These are phyloP conservation scores for Coemansia sp. DNA, from an alignment of 192 early-diverging fungal species.

Conservation along the genomic window DNA sequence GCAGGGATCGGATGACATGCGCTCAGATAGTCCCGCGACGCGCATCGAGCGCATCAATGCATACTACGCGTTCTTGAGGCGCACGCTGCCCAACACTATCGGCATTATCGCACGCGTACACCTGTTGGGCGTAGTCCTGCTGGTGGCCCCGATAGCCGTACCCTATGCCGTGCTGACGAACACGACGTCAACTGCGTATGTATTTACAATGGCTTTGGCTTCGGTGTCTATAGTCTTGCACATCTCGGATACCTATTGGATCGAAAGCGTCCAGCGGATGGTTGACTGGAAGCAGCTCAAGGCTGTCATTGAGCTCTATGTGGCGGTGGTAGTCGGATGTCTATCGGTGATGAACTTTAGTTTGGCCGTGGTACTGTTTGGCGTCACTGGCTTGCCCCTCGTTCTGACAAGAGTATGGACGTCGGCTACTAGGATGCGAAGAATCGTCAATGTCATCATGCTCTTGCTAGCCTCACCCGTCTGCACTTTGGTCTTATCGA, in stretches of 20 bases:
- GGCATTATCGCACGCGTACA: slow-evolving; percentile 42
- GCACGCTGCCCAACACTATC: slow-evolving; percentile 25
- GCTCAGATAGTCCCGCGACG: slow-evolving; percentile 32
- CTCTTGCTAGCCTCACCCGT: slow-evolving; percentile 55
- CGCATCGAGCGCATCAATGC: slow-evolving; percentile 42
- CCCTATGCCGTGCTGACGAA: slow-evolving; percentile 20
- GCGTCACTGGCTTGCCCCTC: slow-evolving; percentile 62
- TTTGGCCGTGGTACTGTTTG: slow-evolving; percentile 60
- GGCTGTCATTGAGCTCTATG: slow-evolving; percentile 39
- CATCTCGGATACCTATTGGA: slow-evolving; percentile 59
- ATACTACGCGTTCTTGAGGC: slow-evolving; percentile 40
- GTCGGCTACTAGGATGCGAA: slow-evolving; percentile 1
- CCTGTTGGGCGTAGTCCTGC: slow-evolving; percentile 45
- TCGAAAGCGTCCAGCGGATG: slow-evolving; percentile 33
- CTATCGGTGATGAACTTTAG: slow-evolving; percentile 75
- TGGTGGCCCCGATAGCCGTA: slow-evolving; percentile 20
- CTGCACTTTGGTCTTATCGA: slow-evolving; percentile 57
- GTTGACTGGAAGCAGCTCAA: slow-evolving; percentile 52
- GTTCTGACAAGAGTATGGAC: slow-evolving; percentile 55
- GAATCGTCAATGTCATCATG: slow-evolving; percentile 15
- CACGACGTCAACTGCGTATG: slow-evolving; percentile 27
- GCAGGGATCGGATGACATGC: slow-evolving; percentile 35
- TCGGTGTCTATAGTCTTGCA: slow-evolving; percentile 54
- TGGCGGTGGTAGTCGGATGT: slow-evolving; percentile 62
- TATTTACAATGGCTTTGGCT: slow-evolving; percentile 31